Evolutionary conservation across 2,329 filamentous ascomycete genomes (phyloP).

Genomic region (Stachybotrys chlorohalonatus): DNA sequence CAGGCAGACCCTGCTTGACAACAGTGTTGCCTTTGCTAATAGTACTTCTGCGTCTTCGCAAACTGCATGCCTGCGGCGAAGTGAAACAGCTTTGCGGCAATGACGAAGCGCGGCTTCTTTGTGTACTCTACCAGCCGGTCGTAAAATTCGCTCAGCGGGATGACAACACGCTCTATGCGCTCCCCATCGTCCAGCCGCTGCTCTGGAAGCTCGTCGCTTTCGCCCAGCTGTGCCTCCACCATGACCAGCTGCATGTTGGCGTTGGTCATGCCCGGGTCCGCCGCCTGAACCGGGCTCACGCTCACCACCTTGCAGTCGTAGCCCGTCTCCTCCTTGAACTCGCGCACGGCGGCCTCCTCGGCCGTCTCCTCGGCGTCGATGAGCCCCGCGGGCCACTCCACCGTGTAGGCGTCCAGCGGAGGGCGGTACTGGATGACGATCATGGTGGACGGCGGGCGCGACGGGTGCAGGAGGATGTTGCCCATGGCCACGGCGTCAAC

Average conservation of each 20-base stretch:
- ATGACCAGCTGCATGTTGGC: slow-evolving; percentile 16
- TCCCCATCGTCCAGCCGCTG: slow-evolving; percentile 15
- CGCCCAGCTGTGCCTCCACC: slow-evolving; percentile 12
- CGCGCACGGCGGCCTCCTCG: slow-evolving; percentile 13
- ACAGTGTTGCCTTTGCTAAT: not conserved
- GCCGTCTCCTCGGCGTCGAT: slow-evolving; percentile 14
- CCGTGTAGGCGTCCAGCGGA: slow-evolving; percentile 14
- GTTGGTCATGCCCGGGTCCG: slow-evolving; percentile 15
- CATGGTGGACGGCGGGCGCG: slow-evolving; percentile 14
- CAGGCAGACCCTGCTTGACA: not conserved
- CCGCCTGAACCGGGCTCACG: slow-evolving; percentile 12
- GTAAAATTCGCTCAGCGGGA: slow-evolving; percentile 13
- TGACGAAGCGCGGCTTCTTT: slow-evolving; percentile 12
- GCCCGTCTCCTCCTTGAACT: slow-evolving; percentile 15
- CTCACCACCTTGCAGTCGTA: slow-evolving; percentile 13
- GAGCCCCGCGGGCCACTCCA: slow-evolving; percentile 16
- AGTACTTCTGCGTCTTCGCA: slow-evolving; percentile 16
- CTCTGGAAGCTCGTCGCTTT: slow-evolving; percentile 11
- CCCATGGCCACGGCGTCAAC: slow-evolving; percentile 17
- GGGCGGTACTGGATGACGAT: slow-evolving; percentile 16
- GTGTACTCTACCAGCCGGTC: slow-evolving; percentile 14
- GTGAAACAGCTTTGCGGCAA: slow-evolving; percentile 16
- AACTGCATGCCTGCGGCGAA: slow-evolving; percentile 18
- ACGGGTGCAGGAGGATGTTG: slow-evolving; percentile 14
- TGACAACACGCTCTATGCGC: slow-evolving; percentile 12